phyloP scores from a whole-genome alignment of 1,284 basidiomycete species.

The Mrakiaceae sp. region DNA sequence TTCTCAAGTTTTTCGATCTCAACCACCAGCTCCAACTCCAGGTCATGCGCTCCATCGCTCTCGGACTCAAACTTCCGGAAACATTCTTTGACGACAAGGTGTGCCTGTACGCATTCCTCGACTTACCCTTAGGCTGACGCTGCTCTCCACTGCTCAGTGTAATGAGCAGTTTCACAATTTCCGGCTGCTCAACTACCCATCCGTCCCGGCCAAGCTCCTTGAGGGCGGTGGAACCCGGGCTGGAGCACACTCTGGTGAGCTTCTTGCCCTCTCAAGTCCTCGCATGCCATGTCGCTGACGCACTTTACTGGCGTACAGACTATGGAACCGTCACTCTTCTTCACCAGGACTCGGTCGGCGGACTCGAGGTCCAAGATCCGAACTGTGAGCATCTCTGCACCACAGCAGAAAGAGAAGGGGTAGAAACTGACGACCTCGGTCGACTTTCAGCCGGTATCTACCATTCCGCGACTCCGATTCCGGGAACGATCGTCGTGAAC shows the following conservation, averaged over 20 bases:
- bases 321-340: constrained; percentile 74
- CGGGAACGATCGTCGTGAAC: constrained; percentile 70
- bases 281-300: background rate
- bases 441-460: background rate
- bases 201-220: constrained; percentile 50
- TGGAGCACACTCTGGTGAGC: constrained; percentile 48
- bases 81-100: constrained; percentile 61
- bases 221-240: constrained; percentile 58
- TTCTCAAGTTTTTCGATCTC: constrained; percentile 9
- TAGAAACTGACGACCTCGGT: background rate
- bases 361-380: constrained; percentile 69
- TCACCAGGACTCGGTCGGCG: constrained; percentile 76
- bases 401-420: constrained; percentile 19
- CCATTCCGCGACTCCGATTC: constrained; percentile 22
- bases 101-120: background rate
- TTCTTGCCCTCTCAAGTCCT: too few relatives aligned
- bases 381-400: constrained; percentile 37
- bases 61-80: constrained; percentile 61
- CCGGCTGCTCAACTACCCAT: constrained; percentile 53
- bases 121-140: background rate
- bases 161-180: constrained; percentile 66
- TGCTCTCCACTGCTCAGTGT: background rate
- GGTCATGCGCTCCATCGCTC: constrained; percentile 68
- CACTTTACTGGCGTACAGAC: constrained; percentile 36
- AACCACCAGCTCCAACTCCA: constrained; percentile 54